Evolutionary conservation across 2,329 filamentous ascomycete genomes (phyloP).

Genomic region (Ceratocystis huliohia): DNA sequence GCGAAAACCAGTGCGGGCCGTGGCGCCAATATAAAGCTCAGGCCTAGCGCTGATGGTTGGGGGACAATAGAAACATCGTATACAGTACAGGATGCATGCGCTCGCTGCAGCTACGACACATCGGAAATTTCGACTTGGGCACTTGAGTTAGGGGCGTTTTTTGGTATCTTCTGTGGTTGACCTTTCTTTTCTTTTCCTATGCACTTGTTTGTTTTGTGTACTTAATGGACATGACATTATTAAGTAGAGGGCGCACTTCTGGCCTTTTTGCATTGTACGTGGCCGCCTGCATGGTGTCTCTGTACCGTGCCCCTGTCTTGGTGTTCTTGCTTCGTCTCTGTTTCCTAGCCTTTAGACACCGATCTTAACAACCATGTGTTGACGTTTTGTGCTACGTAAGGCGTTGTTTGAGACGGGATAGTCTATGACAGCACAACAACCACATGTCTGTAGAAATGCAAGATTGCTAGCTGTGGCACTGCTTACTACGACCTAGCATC

Average conservation of each 20-base stretch:
- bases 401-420: too few species aligned
- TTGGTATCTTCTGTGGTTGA: not conserved
- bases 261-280: not conserved
- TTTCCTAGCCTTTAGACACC: not conserved
- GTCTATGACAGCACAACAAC: too few species aligned
- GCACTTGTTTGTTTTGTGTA: not conserved
- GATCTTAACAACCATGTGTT: too few species aligned
- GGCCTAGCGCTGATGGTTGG: too few species aligned
- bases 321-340: not conserved
- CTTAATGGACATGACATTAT: not conserved
- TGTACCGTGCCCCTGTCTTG: not conserved
- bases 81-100: not conserved
- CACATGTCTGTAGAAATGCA: too few species aligned
- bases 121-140: constrained; percentile 1
- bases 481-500: too few species aligned
- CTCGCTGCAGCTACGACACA: not conserved
- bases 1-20: not conserved
- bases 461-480: too few species aligned
- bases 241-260: not conserved
- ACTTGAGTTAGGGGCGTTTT: constrained; percentile 4
- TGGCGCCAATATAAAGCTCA: too few species aligned
- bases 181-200: not conserved
- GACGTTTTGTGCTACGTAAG: too few species aligned
- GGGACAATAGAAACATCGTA: not conserved
- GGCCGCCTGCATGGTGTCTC: not conserved